Base-by-base conservation (phyloP, 148 eudicot genomes). In the Cornus controversa region DNA sequence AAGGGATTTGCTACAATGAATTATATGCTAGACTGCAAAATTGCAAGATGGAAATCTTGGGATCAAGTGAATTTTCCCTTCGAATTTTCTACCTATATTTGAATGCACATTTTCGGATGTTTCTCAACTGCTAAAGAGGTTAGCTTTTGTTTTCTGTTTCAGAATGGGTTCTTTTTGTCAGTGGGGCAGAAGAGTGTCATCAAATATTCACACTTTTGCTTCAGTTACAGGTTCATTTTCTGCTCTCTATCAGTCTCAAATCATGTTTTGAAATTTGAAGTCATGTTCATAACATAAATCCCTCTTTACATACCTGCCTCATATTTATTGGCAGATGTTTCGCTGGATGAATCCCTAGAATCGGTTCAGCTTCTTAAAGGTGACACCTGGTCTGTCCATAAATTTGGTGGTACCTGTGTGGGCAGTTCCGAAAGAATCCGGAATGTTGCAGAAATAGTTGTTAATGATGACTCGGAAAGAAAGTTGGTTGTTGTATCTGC, bases 371-470 rank as follows among this genome's bases (percentile, higher is more conserved):
- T 96, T 67, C 92, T 89, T 50, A 91, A 87, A 77, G 98, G 98
- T 65, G 93, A 90, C 60, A 86, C 81, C 80, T 96, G 99, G 99
- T 81, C 98, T 69, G 86, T 96, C 69, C 99, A 96, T 88, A 96
- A 96, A 85, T 96, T 96, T 84, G 99, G 99, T 34, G 99, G 99
- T 40, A 96, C 99, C 80, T 96, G 99, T 82, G 94, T 96, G 75
- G 99, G 99, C 65, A 91, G 72, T 82, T 85, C 98, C 8, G 89
- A 93, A 24, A 88, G 99, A 78, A 93, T 96, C 63, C 86, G 69
- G 72, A 92, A 91, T 81, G 99, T 96, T 83, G 95, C 97, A 0
- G 88, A 96, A 25, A 90, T 96, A 69, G 84, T 96, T 42, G 83
- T 86, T 10, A 82, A 86, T 42, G 99, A 96, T 81, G 67, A 58